Evolutionary conservation across 441 rosid species (phyloP), one percentile per base, ranked within the genome.

Genomic region (Brassica hybrid): DNA sequence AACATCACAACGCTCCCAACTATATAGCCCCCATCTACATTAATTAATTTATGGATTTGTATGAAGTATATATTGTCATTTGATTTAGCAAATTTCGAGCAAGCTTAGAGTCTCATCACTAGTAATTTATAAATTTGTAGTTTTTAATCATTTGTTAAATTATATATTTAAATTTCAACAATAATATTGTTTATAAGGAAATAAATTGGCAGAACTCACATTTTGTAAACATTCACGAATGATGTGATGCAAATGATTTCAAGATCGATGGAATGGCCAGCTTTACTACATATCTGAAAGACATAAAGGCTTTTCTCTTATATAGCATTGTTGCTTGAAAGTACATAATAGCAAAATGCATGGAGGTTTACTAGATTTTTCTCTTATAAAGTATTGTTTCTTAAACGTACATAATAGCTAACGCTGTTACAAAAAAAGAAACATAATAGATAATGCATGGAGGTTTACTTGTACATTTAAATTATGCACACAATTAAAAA

Each of bases 1-100:
- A 60, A 45, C 41, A 67, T 45, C 61, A 60, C 17, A 60, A 18
- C 7, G 4, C 50, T 75, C 67, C 48, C 45, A 56, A 56, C n/a
- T 65, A 16, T 6, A 12, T 21, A 38, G 9, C 19, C 19, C 58
- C 58, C 58, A 52, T 17, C 58, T 25, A 52, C 58, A 52, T 52
- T 52, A 52, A 14, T 17, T 52, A 52, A 16, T 52, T 52, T 48
- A 14, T 52, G 57, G 8, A 52, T 14, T 52, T 14, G 3, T 38
- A 36, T 36, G 41, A 41, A 41, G 45, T 11, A 41, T 38, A 41
- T 41, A 52, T 52, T 16, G 21, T 52, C 58, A 52, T 52, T 7
- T 6, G 58, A 52, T 52, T 52, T 52, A 16, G 58, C 58, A 7
- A 52, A 7, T 52, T n/a, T 50, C 19, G 8, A 52, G 19, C 9